These are phyloP conservation scores for Cardiosporidium cionae DNA, from an alignment of 169 alveolate genomes.

Conservation along the genomic window DNA sequence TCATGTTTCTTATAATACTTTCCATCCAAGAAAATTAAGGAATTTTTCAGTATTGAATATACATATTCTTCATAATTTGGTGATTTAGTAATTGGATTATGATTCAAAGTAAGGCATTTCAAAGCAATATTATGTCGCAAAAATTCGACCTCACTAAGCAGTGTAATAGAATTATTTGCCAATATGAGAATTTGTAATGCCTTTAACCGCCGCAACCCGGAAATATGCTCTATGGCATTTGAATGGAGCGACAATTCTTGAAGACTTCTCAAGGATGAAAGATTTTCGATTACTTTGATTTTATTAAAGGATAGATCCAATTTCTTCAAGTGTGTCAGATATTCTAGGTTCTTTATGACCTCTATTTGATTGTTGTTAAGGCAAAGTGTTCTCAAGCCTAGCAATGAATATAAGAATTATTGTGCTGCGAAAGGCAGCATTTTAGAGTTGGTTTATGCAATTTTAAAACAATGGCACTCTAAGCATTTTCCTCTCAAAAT, in stretches of 20 bases:
- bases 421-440: too few relatives aligned
- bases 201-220: neutral
- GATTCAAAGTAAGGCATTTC: neutral
- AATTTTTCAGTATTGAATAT: neutral
- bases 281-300: neutral
- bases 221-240: neutral
- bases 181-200: neutral
- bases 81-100: neutral
- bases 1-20: neutral
- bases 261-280: neutral
- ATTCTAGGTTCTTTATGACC: too few relatives aligned
- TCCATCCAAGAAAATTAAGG: neutral
- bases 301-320: neutral
- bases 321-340: neutral
- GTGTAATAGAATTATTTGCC: neutral
- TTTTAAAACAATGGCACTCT: too few relatives aligned
- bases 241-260: neutral
- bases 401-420: too few relatives aligned
- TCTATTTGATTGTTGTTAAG: too few relatives aligned
- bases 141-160: neutral
- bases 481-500: too few relatives aligned
- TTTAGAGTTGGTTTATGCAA: too few relatives aligned
- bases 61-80: neutral
- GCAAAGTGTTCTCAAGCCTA: too few relatives aligned
- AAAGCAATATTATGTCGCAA: neutral